These are phyloP conservation scores for Talaromyces pinophilus DNA, from an alignment of 2,329 filamentous ascomycete genomes.

Conservation along the genomic window DNA sequence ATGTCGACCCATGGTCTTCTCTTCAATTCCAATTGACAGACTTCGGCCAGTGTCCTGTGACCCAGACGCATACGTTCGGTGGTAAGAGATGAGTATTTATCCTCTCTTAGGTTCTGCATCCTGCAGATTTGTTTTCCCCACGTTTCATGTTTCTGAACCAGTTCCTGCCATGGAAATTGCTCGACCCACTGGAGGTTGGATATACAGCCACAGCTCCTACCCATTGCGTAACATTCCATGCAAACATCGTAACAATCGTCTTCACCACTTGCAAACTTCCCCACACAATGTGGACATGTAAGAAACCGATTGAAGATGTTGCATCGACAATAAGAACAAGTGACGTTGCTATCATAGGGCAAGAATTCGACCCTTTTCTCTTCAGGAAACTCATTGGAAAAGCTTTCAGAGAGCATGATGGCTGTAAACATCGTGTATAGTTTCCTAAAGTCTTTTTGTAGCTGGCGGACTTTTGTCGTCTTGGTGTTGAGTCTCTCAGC, in stretches of 20 bases:
- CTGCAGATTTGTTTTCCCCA: constrained; percentile 80
- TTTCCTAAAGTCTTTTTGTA: constrained; percentile 79
- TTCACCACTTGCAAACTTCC: constrained; percentile 65
- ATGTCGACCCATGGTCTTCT: constrained; percentile 80
- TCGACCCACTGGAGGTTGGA: constrained; percentile 88
- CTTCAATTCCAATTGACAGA: constrained; percentile 88
- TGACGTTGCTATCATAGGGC: constrained; percentile 85
- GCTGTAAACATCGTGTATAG: constrained; percentile 77
- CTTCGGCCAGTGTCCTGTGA: constrained; percentile 81
- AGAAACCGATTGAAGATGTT: constrained; percentile 98
- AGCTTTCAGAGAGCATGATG: constrained; percentile 83
- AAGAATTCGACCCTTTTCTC: constrained; percentile 73
- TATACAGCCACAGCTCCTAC: constrained; percentile 84
- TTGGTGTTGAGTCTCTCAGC: constrained; percentile 54
- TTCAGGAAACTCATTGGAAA: constrained; percentile 62
- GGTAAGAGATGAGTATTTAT: constrained; percentile 61
- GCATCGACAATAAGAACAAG: constrained; percentile 90
- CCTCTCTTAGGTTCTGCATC: constrained; percentile 67
- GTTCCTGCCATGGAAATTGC: constrained; percentile 82
- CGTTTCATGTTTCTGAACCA: constrained; percentile 74
- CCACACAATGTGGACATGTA: constrained; percentile 82
- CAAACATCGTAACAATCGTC: constrained; percentile 92
- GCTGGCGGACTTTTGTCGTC: constrained; percentile 62
- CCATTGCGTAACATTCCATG: constrained; percentile 99
- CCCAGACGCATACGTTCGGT: constrained; percentile 66